These are phyloP conservation scores for Amesomyces nigricolor DNA, from an alignment of 2,329 filamentous ascomycete genomes.

Conservation along the genomic window DNA sequence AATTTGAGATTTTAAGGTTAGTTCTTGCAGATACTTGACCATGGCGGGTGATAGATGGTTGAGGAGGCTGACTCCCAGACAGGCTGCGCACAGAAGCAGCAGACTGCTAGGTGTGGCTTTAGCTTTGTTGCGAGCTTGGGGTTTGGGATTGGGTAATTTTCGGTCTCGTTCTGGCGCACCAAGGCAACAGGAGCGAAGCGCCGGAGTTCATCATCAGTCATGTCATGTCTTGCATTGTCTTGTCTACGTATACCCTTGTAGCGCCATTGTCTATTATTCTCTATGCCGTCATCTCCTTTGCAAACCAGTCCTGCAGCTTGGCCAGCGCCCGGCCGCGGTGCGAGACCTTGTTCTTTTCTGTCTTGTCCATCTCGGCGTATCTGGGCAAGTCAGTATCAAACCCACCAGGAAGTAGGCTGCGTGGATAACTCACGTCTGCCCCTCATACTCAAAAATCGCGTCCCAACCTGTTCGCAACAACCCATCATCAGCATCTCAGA, in stretches of 20 bases:
- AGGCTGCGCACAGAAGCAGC: not conserved
- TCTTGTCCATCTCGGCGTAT: slow-evolving; percentile 90
- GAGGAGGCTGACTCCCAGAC: not conserved
- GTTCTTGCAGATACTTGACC: slow-evolving; percentile 25
- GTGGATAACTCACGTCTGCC: slow-evolving; percentile 58
- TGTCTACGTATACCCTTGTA: not conserved
- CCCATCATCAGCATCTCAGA: not conserved
- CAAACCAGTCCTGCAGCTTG: slow-evolving; percentile 80
- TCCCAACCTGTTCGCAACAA: slow-evolving; percentile 66
- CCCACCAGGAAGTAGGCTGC: not conserved
- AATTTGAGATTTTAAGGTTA: slow-evolving; percentile 76
- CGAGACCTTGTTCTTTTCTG: slow-evolving; percentile 84
- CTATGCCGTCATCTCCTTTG: slow-evolving; percentile 34
- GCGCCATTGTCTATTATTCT: not conserved
- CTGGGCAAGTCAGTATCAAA: slow-evolving; percentile 34
- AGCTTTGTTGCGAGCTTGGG: not conserved
- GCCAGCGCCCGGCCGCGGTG: slow-evolving; percentile 83
- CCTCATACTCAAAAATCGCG: slow-evolving; percentile 89
- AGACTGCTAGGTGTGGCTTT: too few species aligned
- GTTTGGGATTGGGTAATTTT: too few species aligned
- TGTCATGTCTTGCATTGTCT: not conserved
- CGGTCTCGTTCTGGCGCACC: too few species aligned
- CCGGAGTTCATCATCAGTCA: too few species aligned
- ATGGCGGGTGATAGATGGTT: not conserved
- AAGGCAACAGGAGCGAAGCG: too few species aligned